Conservation (phyloP, 176 grass and related monocot species). For the Cocos nucifera region DNA sequence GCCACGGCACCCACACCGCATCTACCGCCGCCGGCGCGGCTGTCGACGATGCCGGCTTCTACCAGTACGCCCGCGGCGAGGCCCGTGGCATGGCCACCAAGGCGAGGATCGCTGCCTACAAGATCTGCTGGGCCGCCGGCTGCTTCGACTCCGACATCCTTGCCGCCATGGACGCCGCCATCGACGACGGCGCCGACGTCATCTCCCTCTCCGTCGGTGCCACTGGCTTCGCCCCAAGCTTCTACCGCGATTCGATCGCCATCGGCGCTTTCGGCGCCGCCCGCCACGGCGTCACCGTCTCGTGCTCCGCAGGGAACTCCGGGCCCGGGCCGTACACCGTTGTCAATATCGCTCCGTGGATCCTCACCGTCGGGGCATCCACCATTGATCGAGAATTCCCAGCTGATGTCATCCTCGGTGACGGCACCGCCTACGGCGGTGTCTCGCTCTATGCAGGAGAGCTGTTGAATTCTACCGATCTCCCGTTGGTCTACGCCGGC, state of each 20-base stretch:
- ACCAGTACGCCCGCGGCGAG: constrained; percentile 42
- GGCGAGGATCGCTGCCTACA: constrained; percentile 70
- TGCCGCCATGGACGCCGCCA: constrained; percentile 63
- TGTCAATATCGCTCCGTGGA: constrained; percentile 72
- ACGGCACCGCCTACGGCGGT: constrained; percentile 37
- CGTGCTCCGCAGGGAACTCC: constrained; percentile 67
- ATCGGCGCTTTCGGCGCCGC: constrained; percentile 65
- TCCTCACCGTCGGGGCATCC: constrained; percentile 68
- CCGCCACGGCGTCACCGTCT: constrained; percentile 58
- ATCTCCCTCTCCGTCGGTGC: constrained; percentile 77
- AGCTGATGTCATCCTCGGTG: constrained; percentile 49
- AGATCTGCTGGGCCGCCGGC: constrained; percentile 71
- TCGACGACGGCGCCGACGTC: constrained; percentile 60
- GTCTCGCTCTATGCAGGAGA: constrained; percentile 64
- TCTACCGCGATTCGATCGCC: constrained; percentile 50
- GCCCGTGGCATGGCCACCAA: constrained; percentile 58
- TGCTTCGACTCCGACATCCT: constrained; percentile 87
- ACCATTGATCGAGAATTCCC: constrained; percentile 71
- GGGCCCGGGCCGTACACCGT: constrained; percentile 54
- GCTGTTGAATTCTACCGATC: constrained; percentile 19
- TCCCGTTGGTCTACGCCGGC: constrained; percentile 45
- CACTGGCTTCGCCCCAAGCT: constrained; percentile 31
- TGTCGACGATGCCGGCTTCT: constrained; percentile 28
- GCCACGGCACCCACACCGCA: constrained; percentile 82
- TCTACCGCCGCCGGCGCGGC: constrained; percentile 55